Base-by-base conservation (phyloP, 495 filamentous ascomycete species). In the Aspergillus sclerotioniger region DNA sequence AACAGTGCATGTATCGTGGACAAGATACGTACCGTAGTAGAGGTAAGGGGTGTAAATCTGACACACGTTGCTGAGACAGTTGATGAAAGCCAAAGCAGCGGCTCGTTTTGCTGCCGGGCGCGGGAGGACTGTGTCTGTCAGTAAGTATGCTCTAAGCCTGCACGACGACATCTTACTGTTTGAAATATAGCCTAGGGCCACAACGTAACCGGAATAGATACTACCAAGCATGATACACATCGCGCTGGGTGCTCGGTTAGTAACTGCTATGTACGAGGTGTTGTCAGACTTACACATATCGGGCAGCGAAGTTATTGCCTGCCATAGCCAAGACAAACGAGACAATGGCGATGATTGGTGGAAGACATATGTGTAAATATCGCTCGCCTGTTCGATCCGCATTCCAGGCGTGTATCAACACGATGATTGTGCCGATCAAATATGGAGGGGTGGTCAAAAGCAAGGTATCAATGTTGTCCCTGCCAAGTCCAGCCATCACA, bases 391-490 rank as follows among this genome's bases (percentile, higher is more conserved):
- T 89, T 41, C 77, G 76, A 67, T 93, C 89, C 2, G 88, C 87
- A 65, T 91, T 87, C 75, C 82, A 86, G 2, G 87, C 82, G 60
- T 91, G 91, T 48, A 80, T 49, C 63, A 86, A 84, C 32, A 86
- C 83, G 5, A 82, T 83, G 33, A 88, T 79, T 45, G 90, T 83
- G 29, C 78, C 82, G 10, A 92, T 76, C 2, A 88, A 74, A 62
- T 90, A 88, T 8, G 86, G 86, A 2, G 89, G 89, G 0, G 83
- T 83, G 3, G 87, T 90, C 17, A 92, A 78, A 1, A 91, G 82
- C 8, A 92, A 80, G 2, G 89, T 85, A 28, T 78, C 63, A 39
- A 89, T 83, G 17, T 80, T 78, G 58, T 67, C 72, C 61, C 85
- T 89, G 3, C 82, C 80, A 6, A 94, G 74, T 0, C 41, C 41